Conservation (phyloP, 2,329 filamentous ascomycete species). For the Xylariaceae sp. region DNA sequence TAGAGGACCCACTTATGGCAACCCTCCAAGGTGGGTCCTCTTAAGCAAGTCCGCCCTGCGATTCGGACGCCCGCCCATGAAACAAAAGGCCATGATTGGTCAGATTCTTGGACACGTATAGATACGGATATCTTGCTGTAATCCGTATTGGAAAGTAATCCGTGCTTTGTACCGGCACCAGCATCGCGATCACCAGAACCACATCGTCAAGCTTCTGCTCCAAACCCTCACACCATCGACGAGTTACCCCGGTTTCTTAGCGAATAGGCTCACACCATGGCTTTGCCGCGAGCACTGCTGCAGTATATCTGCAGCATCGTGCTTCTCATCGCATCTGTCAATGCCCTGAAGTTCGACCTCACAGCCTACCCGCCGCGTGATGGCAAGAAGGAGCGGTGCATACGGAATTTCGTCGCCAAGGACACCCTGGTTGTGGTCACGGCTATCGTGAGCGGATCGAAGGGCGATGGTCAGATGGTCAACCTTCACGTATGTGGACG, state of each 20-base stretch:
- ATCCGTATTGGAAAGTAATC: too few species aligned
- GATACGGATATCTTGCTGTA: not conserved
- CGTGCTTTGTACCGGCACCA: not conserved
- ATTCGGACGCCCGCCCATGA: not conserved
- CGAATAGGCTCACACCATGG: conserved; percentile 37
- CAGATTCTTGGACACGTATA: not conserved
- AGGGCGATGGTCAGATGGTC: conserved; percentile 85
- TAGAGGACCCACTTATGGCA: not conserved
- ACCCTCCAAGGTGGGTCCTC: not conserved
- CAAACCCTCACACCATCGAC: not conserved
- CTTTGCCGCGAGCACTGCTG: conserved; percentile 47
- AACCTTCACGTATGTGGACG: conserved; percentile 75
- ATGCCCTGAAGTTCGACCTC: conserved; percentile 91
- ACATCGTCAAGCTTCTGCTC: not conserved
- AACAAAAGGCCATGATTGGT: not conserved
- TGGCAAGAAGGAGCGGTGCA: conserved; percentile 74
- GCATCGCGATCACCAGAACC: not conserved
- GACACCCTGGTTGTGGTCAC: conserved; percentile 96
- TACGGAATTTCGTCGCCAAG: conserved; percentile 89
- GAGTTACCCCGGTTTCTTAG: not conserved
- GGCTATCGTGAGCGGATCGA: conserved; percentile 75
- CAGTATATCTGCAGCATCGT: conserved; percentile 55
- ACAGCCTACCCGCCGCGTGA: conserved; percentile 54
- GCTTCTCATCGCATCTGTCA: conserved; percentile 48
- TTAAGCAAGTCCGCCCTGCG: not conserved